Conservation (phyloP, 805 yeast species). For the Ogataea dorogensis region DNA sequence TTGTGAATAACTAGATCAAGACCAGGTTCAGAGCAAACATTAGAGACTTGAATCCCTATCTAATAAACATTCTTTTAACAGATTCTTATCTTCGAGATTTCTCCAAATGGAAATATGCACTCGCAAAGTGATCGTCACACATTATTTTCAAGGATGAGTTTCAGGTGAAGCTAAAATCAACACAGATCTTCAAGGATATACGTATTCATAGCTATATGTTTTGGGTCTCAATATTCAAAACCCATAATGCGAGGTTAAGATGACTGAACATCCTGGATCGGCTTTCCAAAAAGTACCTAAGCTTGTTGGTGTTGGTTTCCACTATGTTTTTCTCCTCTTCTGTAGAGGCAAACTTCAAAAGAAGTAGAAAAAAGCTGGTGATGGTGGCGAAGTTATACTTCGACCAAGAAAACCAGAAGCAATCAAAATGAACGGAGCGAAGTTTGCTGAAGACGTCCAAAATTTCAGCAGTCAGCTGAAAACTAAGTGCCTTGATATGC, state of each 20-base stretch:
- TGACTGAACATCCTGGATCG: conserved; percentile 4
- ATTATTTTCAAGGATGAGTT: conserved; percentile 30
- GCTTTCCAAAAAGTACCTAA: conserved; percentile 19
- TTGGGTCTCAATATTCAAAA: conserved; percentile 1
- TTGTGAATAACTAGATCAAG: conserved; percentile 32
- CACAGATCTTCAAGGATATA: conserved; percentile 11
- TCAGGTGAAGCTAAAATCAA: conserved; percentile 14
- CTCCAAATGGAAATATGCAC: background rate
- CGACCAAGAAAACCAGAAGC: conserved; percentile 22
- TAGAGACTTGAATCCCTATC: too few relatives aligned
- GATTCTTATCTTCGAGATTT: background rate
- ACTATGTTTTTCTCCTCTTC: conserved; percentile 3
- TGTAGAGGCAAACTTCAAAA: conserved; percentile 2
- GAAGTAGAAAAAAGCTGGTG: conserved; percentile 14
- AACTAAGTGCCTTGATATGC: conserved; percentile 2
- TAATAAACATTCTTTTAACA: too few relatives aligned
- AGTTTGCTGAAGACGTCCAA: conserved; percentile 9
- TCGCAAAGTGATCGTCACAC: too few relatives aligned
- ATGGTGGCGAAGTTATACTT: conserved; percentile 18
- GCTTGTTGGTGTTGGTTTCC: conserved; percentile 5
- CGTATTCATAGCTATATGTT: conserved; percentile 5
- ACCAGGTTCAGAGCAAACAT: conserved; percentile 1
- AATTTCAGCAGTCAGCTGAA: conserved; percentile 5
- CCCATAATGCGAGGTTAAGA: conserved; percentile 2
- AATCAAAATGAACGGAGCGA: conserved; percentile 14